phyloP scores from a whole-genome alignment of 495 filamentous ascomycete genomes.

The Neurospora pannonica region DNA sequence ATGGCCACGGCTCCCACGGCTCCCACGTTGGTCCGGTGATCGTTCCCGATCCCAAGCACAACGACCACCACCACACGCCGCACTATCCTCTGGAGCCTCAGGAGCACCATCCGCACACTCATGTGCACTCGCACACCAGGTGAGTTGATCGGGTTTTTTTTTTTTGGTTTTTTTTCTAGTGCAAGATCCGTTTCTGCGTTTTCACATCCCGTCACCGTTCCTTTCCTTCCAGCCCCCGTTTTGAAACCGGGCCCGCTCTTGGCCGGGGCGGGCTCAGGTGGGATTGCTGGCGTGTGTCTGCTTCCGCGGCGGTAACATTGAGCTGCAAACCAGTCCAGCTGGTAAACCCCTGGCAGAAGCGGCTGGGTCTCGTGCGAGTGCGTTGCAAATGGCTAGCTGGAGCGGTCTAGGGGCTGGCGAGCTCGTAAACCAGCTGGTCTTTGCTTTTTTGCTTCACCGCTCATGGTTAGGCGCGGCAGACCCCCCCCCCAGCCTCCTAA shows the following conservation, averaged over 20 bases:
- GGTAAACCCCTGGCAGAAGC: not conserved
- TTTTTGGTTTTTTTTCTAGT: slow-evolving; percentile 5
- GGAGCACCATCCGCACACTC: not conserved
- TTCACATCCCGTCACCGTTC: not conserved
- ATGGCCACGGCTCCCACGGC: not conserved
- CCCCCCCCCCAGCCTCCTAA: not conserved
- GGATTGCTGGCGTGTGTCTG: not conserved
- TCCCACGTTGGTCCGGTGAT: slow-evolving; percentile 2
- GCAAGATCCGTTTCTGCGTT: slow-evolving; percentile 6
- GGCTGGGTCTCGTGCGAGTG: not conserved
- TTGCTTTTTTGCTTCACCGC: not conserved
- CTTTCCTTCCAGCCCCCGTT: not conserved
- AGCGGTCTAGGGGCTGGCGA: not conserved
- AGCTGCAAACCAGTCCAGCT: not conserved
- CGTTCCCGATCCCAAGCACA: not conserved
- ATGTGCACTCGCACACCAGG: slow-evolving; percentile 6
- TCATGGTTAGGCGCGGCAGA: not conserved
- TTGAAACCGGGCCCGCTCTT: not conserved
- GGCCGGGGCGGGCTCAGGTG: not conserved
- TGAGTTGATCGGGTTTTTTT: slow-evolving; percentile 19
- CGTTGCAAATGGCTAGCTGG: not conserved
- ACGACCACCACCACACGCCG: not conserved
- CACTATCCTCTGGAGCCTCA: not conserved
- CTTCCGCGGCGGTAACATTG: not conserved
- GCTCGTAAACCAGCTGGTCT: not conserved